Conservation (phyloP, 148 eudicot species). For the Persicaria tinctoria region DNA sequence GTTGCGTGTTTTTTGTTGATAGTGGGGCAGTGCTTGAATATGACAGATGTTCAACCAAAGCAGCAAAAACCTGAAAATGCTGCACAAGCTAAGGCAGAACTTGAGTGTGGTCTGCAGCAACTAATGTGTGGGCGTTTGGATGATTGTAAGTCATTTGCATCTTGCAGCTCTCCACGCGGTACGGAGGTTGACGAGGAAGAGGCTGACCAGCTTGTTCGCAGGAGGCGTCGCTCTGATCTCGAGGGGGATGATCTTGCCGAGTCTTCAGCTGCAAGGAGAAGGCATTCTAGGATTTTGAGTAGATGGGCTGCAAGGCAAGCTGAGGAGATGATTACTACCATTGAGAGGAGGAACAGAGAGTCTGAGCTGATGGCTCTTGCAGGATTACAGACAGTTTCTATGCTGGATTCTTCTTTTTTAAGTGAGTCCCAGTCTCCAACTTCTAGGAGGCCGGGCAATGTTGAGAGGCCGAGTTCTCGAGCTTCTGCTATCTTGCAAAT, state of each 20-base stretch:
- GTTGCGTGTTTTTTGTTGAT: slow-evolving; percentile 18
- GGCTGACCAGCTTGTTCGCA: slow-evolving; percentile 71
- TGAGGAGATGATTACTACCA: slow-evolving; percentile 91
- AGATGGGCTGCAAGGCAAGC: slow-evolving; percentile 97
- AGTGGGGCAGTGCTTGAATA: slow-evolving; percentile 19
- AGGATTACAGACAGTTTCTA: slow-evolving; percentile 87
- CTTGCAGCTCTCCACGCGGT: slow-evolving; percentile 69
- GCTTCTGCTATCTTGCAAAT: slow-evolving; percentile 84
- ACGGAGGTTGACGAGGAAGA: slow-evolving; percentile 81
- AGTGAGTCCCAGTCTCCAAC: slow-evolving; percentile 80
- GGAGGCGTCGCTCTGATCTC: slow-evolving; percentile 82
- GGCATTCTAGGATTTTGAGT: slow-evolving; percentile 77
- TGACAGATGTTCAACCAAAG: slow-evolving; percentile 59
- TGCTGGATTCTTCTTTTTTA: slow-evolving; percentile 90
- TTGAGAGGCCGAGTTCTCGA: slow-evolving; percentile 62
- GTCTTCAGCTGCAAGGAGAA: slow-evolving; percentile 88
- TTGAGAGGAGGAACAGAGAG: slow-evolving; percentile 88
- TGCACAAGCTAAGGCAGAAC: slow-evolving; percentile 43
- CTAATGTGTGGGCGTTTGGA: slow-evolving; percentile 75
- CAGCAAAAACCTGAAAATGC: slow-evolving; percentile 74
- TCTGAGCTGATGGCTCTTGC: slow-evolving; percentile 96
- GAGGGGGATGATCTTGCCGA: slow-evolving; percentile 95
- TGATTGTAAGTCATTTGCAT: slow-evolving; percentile 76
- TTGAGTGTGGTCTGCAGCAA: slow-evolving; percentile 78
- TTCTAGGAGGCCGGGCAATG: slow-evolving; percentile 63